Percentiles rank a stretch among this genome's conserved stretches.
Conservation (phyloP, 176 grass and related monocot genomes). For the Secale cereale region DNA sequence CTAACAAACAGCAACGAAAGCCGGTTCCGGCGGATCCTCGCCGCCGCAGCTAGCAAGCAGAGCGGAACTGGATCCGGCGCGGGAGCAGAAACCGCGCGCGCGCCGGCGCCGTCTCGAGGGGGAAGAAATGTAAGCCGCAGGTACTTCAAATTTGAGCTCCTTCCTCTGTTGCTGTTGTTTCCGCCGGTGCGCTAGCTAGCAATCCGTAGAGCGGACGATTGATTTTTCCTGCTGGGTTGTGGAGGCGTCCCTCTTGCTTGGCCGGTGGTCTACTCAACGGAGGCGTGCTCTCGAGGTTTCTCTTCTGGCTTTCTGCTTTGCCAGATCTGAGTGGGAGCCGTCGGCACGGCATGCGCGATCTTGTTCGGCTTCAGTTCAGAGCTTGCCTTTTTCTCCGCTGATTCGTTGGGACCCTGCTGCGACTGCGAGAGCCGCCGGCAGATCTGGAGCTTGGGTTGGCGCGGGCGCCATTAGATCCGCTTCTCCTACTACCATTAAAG, state of each 20-base stretch:
- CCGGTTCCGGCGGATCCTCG: not conserved
- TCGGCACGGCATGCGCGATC: not conserved
- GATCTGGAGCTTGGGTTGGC: slow-evolving; percentile 1
- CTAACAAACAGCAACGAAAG: not conserved
- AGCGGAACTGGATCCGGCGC: not conserved
- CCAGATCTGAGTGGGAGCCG: slow-evolving; percentile 11
- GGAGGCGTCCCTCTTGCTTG: not conserved
- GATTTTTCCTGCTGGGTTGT: not conserved
- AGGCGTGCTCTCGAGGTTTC: not conserved
- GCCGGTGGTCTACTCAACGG: not conserved
- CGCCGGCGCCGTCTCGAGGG: not conserved
- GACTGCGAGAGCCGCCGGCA: not conserved
- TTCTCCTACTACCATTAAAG: not conserved
- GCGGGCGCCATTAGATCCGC: not conserved
- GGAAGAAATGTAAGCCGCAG: slow-evolving; percentile 20
- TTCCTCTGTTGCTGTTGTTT: not conserved
- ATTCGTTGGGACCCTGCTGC: not conserved
- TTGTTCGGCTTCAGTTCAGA: not conserved
- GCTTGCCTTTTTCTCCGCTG: not conserved
- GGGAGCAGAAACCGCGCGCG: not conserved
- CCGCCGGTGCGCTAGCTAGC: not conserved
- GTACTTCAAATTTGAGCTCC: slow-evolving; percentile 1
- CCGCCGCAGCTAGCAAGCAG: not conserved
- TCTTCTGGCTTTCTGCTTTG: not conserved
- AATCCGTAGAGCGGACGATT: not conserved